Conservation (phyloP, 148 eudicot species). For the Fagopyrum homotropicum region DNA sequence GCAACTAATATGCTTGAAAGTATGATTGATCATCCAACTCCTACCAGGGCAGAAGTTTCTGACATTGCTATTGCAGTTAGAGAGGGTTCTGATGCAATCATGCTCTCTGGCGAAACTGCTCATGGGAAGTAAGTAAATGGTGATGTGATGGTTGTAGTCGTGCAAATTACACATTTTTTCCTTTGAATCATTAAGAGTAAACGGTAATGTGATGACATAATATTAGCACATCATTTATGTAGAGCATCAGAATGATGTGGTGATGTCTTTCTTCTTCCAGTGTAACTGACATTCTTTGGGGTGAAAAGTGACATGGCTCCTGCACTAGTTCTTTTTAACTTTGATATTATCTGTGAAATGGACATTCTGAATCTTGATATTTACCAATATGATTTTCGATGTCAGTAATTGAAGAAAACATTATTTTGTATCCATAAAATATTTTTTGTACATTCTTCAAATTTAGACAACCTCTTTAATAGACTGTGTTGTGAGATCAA, state of each 20-base stretch:
- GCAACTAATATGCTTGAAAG: constrained; percentile 99
- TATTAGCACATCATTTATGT: neutral
- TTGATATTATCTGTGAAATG: no score
- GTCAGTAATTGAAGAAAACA: no score
- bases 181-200: constrained; percentile 16
- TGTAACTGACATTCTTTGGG: no score
- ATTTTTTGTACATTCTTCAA: no score
- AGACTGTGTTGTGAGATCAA: no score
- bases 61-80: constrained; percentile 99
- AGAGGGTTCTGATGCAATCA: constrained; percentile 93
- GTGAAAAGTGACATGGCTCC: no score
- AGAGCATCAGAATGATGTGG: neutral
- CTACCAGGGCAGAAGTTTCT: constrained; percentile 98
- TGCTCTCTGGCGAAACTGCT: constrained; percentile 99
- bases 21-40: constrained; percentile 93
- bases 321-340: no score
- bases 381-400: no score
- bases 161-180: no score
- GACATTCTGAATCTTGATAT: no score
- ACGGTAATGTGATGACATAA: neutral
- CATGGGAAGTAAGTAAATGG: constrained; percentile 83
- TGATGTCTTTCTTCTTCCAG: neutral
- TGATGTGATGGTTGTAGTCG: neutral
- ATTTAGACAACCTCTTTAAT: no score
- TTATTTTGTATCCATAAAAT: no score